Conservation (phyloP, 2,329 filamentous ascomycete genomes). For the Fusarium irregulare region DNA sequence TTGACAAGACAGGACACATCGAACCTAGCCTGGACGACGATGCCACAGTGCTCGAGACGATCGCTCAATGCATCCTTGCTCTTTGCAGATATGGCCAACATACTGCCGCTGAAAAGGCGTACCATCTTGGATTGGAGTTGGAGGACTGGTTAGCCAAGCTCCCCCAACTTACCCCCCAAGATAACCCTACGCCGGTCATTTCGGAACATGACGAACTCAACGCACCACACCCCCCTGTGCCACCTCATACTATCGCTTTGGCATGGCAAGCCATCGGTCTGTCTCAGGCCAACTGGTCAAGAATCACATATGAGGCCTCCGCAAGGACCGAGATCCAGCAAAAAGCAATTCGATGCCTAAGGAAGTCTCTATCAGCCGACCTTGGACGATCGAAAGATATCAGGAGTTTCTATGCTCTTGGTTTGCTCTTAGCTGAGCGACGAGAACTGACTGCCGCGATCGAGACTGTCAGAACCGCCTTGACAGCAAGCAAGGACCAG, state of each 20-base stretch:
- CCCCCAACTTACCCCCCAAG: slow-evolving; percentile 48
- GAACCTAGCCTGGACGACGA: slow-evolving; percentile 83
- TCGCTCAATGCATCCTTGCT: slow-evolving; percentile 81
- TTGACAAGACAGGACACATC: slow-evolving; percentile 78
- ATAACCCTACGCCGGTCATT: slow-evolving; percentile 47
- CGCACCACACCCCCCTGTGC: slow-evolving; percentile 59
- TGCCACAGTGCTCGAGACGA: slow-evolving; percentile 78
- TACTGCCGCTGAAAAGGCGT: slow-evolving; percentile 82
- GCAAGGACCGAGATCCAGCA: slow-evolving; percentile 78
- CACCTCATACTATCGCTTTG: slow-evolving; percentile 71
- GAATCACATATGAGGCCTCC: slow-evolving; percentile 80
- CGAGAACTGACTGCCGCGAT: slow-evolving; percentile 84
- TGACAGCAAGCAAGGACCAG: slow-evolving; percentile 69
- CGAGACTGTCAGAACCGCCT: slow-evolving; percentile 80
- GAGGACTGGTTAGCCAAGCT: slow-evolving; percentile 79
- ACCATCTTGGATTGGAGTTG: slow-evolving; percentile 75
- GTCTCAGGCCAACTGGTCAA: slow-evolving; percentile 87
- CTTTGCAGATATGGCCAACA: slow-evolving; percentile 84
- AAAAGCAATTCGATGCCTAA: slow-evolving; percentile 80
- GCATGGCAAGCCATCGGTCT: slow-evolving; percentile 89
- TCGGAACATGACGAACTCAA: slow-evolving; percentile 49
- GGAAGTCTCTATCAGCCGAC: slow-evolving; percentile 76
- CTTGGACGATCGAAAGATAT: slow-evolving; percentile 75
- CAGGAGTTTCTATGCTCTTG: slow-evolving; percentile 82
- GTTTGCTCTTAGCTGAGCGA: slow-evolving; percentile 87